Evolutionary conservation across 2,329 filamentous ascomycete species (phyloP).

Genomic region (Fusarium sp.): DNA sequence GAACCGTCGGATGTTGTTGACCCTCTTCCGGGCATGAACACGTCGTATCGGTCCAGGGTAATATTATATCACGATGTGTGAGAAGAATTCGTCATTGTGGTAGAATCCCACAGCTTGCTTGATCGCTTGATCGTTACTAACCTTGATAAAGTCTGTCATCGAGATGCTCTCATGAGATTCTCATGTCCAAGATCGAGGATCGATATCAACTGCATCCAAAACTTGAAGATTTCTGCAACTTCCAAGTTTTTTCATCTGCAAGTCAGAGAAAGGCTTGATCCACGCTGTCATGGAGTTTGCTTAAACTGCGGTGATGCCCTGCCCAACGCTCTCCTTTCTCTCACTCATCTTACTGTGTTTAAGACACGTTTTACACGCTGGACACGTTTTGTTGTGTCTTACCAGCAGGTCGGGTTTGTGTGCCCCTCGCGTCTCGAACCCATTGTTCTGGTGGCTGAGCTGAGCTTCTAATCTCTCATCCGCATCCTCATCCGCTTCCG

Average conservation of each 20-base stretch:
- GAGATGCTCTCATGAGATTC: not conserved
- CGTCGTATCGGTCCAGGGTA: not conserved
- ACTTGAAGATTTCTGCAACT: not conserved
- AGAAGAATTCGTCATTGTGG: not conserved
- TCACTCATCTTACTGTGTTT: slow-evolving; percentile 6
- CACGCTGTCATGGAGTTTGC: slow-evolving; percentile 19
- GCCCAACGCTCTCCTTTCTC: not conserved
- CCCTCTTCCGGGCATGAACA: slow-evolving; percentile 1
- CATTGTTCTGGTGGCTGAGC: slow-evolving; percentile 12
- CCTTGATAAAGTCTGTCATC: slow-evolving; percentile 1
- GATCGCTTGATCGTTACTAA: not conserved
- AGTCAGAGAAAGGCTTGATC: slow-evolving; percentile 1
- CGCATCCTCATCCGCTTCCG: not conserved
- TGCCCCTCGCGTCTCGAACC: slow-evolving; percentile 20
- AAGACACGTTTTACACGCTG: slow-evolving; percentile 20
- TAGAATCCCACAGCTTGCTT: not conserved
- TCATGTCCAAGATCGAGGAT: not conserved
- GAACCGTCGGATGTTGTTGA: not conserved
- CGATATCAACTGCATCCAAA: not conserved
- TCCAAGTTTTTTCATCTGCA: slow-evolving; percentile 22
- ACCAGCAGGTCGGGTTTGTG: slow-evolving; percentile 3
- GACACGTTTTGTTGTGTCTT: slow-evolving; percentile 26
- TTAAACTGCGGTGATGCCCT: not conserved
- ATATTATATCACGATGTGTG: not conserved
- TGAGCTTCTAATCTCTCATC: slow-evolving; percentile 5